Evolutionary conservation across 2,329 filamentous ascomycete species (phyloP).

Genomic region (Fusarium nelsonii): DNA sequence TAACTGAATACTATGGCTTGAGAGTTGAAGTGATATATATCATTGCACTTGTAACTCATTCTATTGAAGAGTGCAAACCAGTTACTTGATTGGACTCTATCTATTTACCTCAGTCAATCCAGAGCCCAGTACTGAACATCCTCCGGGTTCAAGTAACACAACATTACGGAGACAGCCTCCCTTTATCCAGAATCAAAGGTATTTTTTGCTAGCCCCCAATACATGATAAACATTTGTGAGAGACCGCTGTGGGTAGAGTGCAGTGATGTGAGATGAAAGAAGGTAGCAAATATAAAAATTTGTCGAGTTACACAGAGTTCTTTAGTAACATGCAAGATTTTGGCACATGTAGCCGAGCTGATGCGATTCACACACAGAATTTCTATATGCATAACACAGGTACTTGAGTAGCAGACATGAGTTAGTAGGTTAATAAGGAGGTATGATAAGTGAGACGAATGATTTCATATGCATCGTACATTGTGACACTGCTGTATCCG

Average conservation of each 20-base stretch:
- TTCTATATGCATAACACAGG: background rate
- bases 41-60: background rate
- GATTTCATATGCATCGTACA: slow-evolving; percentile 37
- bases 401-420: slow-evolving; percentile 7
- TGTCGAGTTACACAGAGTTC: slow-evolving; percentile 7
- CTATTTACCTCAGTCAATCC: background rate
- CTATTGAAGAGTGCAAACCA: background rate
- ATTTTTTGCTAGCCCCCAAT: slow-evolving; percentile 3
- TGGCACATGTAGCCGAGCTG: slow-evolving; percentile 4
- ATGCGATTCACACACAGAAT: slow-evolving; percentile 4
- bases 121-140: slow-evolving; percentile 10
- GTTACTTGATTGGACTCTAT: background rate
- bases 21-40: background rate
- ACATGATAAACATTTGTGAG: background rate
- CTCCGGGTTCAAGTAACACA: slow-evolving; percentile 32
- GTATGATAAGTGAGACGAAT: slow-evolving; percentile 8
- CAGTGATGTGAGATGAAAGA: background rate
- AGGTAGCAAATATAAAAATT: slow-evolving; percentile 3
- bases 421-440: background rate
- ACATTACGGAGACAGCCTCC: slow-evolving; percentile 26
- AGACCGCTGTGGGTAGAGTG: background rate
- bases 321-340: background rate
- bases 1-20: background rate
- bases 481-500: slow-evolving; percentile 37
- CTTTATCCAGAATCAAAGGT: slow-evolving; percentile 12